phyloP scores from a whole-genome alignment of 805 yeast genomes.

The Candida nonsorbophila region DNA sequence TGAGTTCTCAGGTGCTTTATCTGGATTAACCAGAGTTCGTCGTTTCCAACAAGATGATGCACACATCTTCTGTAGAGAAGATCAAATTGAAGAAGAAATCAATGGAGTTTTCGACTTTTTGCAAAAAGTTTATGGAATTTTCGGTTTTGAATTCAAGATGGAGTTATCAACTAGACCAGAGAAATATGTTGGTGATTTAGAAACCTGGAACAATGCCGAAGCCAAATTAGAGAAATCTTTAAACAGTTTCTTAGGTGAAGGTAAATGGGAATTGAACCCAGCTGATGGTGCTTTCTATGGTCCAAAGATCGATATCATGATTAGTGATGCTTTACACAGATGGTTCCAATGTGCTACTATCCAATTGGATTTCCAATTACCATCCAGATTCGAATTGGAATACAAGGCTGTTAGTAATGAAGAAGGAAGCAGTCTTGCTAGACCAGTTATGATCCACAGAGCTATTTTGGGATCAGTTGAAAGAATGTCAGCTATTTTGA shows the following conservation, averaged over 20 bases:
- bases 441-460: slow-evolving; percentile 99
- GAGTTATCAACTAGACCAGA: slow-evolving; percentile 97
- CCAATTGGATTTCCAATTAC: slow-evolving; percentile 98
- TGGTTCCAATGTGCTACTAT: slow-evolving; percentile 99
- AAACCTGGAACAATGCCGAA: slow-evolving; percentile 93
- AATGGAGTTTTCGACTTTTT: slow-evolving; percentile 81
- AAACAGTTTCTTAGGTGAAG: slow-evolving; percentile 70
- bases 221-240: slow-evolving; percentile 75
- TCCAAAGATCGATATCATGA: slow-evolving; percentile 94
- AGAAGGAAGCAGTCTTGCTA: slow-evolving; percentile 50
- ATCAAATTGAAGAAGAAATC: slow-evolving; percentile 85
- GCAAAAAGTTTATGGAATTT: slow-evolving; percentile 78
- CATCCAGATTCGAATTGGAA: slow-evolving; percentile 86
- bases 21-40: slow-evolving; percentile 90
- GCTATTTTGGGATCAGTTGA: slow-evolving; percentile 98
- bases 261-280: slow-evolving; percentile 88
- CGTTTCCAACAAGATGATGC: slow-evolving; percentile 99
- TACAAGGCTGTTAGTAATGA: slow-evolving; percentile 64
- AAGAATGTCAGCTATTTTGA: slow-evolving; percentile 97
- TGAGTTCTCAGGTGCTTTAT: slow-evolving; percentile 91
- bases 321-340: slow-evolving; percentile 89
- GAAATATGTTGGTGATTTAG: slow-evolving; percentile 88
- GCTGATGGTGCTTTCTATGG: slow-evolving; percentile 98
- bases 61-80: slow-evolving; percentile 91
- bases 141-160: slow-evolving; percentile 95